These are phyloP conservation scores for Tillandsia leiboldiana DNA, from an alignment of 176 grass and related monocot genomes.

Conservation along the genomic window DNA sequence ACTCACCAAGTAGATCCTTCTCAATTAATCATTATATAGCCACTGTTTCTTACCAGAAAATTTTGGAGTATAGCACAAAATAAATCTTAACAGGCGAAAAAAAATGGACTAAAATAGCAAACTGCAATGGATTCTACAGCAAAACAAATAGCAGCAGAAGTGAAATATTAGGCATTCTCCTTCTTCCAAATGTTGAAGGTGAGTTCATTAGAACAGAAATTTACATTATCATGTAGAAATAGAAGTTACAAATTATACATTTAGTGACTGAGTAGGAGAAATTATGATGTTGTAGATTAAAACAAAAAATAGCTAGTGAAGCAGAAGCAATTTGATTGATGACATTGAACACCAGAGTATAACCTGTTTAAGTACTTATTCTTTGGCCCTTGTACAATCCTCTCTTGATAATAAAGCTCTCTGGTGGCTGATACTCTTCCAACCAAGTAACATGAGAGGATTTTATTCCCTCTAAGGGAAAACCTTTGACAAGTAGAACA, in stretches of 20 bases:
- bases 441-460: conserved; percentile 70
- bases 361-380: conserved; percentile 38
- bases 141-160: conserved; percentile 2
- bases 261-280: conserved; percentile 6
- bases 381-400: conserved; percentile 78
- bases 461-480: conserved; percentile 42
- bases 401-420: conserved; percentile 83
- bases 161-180: background rate
- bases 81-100: too few species aligned
- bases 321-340: conserved; percentile 6
- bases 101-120: too few species aligned
- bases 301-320: conserved; percentile 6
- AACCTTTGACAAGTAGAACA: conserved; percentile 18
- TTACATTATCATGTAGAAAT: conserved; percentile 22
- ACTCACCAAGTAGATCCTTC: too few species aligned
- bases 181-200: conserved; percentile 5
- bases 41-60: too few species aligned
- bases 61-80: too few species aligned
- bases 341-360: conserved; percentile 7
- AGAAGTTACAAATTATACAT: conserved; percentile 9
- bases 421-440: conserved; percentile 78
- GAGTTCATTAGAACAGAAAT: background rate
- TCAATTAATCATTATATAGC: too few species aligned
- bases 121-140: background rate
- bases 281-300: conserved; percentile 7